phyloP scores from a whole-genome alignment of 345 rosid species.

The Populus nigra region DNA sequence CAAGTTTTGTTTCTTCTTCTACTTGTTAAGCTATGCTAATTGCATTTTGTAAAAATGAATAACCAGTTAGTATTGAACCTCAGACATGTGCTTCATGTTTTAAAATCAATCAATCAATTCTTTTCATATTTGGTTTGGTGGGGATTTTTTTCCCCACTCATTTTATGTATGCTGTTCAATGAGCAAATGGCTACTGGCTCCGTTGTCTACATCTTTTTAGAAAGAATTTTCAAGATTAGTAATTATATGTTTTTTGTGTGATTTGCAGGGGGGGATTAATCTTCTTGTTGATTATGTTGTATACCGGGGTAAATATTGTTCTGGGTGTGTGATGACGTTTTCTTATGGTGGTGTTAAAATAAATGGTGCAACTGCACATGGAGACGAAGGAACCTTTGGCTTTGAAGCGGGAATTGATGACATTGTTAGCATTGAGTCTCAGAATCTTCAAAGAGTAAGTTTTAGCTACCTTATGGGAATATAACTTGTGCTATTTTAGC shows the following conservation, averaged over 20 bases:
- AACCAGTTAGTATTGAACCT: not conserved
- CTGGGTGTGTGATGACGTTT: constrained; percentile 51
- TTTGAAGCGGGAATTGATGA: constrained; percentile 67
- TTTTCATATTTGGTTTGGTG: not conserved
- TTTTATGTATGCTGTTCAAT: not conserved
- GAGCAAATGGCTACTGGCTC: constrained; percentile 12
- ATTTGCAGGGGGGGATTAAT: constrained; percentile 51
- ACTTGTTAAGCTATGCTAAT: not conserved
- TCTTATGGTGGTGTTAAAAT: constrained; percentile 53
- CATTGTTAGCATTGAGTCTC: constrained; percentile 56
- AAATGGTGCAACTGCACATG: constrained; percentile 35
- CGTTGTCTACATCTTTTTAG: not conserved
- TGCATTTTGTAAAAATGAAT: not conserved
- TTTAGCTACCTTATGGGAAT: not conserved
- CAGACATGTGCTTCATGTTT: not conserved
- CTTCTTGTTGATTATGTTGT: constrained; percentile 57
- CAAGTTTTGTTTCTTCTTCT: not conserved
- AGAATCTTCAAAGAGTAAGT: constrained; percentile 67
- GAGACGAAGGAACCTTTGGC: constrained; percentile 36
- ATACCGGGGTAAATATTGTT: constrained; percentile 40
- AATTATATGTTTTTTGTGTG: constrained; percentile 22
- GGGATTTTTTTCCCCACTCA: not conserved
- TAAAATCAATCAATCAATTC: not conserved
- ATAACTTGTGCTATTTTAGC: not conserved
- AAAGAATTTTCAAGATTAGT: constrained; percentile 9